Evolutionary conservation across 306 rosid species (phyloP), one percentile per base, ranked within the genome.

Genomic region (Fagus crenata): DNA sequence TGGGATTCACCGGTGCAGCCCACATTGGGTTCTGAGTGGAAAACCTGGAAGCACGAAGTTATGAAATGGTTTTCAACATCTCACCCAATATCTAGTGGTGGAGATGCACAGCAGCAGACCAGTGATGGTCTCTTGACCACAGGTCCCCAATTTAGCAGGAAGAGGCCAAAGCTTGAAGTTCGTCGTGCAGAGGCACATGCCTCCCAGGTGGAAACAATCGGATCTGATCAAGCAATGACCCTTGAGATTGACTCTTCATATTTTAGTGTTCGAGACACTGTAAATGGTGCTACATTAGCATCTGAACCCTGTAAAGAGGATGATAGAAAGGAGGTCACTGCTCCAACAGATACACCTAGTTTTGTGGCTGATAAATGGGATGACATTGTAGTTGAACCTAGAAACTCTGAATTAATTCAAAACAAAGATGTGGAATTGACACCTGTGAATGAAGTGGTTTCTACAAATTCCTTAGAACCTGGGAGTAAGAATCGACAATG

Each of bases 131-230:
- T 82, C 17, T 83, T 86, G 84, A 80, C 77, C 80, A 73, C 91
- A 81, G 86, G 85, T 87, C 83, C 85, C 73, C 97, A 92, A 80
- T 83, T 80, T 75, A 78, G 90, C 86, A 81, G 97, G 85, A 96
- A 96, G 84, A 87, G 99, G 83, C 89, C 97, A 53, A 96, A 96
- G 85, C 99, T 96, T 78, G 98, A 96, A 91, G 87, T 96, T 82
- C 99, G 99, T 58, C 97, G 99, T 63, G 97, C 97, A 6, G 98
- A 95, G 73, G 76, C 92, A 72, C 97, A 95, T 82, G 80, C 91
- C 84, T 86, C 86, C 73, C 91, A 81, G 78, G 77, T 86, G 80
- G 93, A 86, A 71, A 71, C 84, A 59, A 84, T 81, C 84, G 90
- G 63, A 82, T 81, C 88, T 53, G 87, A 84, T 76, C 89, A 86